phyloP scores from a whole-genome alignment of 768 basidiomycete species.

The Tricholoma furcatifolium region DNA sequence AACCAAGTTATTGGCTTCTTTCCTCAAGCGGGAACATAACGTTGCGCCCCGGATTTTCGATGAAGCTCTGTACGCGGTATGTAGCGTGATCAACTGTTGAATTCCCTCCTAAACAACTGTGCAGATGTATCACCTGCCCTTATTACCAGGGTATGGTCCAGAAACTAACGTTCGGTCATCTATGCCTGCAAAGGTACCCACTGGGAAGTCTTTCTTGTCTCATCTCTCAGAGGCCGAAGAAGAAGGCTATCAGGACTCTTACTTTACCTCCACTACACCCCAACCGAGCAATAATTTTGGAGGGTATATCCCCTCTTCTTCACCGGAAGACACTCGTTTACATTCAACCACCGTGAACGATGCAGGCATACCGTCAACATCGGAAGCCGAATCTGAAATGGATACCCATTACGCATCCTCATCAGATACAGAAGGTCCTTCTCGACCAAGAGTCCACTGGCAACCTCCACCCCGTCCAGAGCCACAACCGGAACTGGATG shows the following conservation, averaged over 20 bases:
- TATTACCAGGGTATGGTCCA: conserved; percentile 89
- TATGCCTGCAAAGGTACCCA: conserved; percentile 49
- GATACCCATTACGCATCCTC: conserved; percentile 6
- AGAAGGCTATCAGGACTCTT: conserved; percentile 83
- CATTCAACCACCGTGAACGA: conserved; percentile 5
- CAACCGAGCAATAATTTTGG: conserved; percentile 39
- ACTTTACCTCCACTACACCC: conserved; percentile 51
- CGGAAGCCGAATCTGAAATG: conserved; percentile 10
- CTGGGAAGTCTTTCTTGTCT: conserved; percentile 59
- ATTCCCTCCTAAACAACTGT: conserved; percentile 4
- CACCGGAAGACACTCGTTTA: conserved; percentile 35
- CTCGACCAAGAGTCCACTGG: conserved; percentile 5
- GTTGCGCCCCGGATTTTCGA: conserved; percentile 85
- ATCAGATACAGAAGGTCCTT: conserved; percentile 6
- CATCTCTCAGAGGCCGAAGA: conserved; percentile 87
- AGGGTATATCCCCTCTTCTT: conserved; percentile 64
- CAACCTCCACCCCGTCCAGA: conserved; percentile 14
- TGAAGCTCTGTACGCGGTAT: conserved; percentile 89
- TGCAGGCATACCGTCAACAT: neutral
- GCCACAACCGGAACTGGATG: conserved; percentile 39
- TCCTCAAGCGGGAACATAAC: conserved; percentile 92
- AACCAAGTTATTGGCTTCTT: conserved; percentile 80
- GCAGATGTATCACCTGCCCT: conserved; percentile 89
- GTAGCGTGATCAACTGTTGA: conserved; percentile 26
- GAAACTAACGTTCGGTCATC: conserved; percentile 86